These are phyloP conservation scores for Nigrospora osmanthi DNA, from an alignment of 2,329 filamentous ascomycete genomes.

Conservation along the genomic window DNA sequence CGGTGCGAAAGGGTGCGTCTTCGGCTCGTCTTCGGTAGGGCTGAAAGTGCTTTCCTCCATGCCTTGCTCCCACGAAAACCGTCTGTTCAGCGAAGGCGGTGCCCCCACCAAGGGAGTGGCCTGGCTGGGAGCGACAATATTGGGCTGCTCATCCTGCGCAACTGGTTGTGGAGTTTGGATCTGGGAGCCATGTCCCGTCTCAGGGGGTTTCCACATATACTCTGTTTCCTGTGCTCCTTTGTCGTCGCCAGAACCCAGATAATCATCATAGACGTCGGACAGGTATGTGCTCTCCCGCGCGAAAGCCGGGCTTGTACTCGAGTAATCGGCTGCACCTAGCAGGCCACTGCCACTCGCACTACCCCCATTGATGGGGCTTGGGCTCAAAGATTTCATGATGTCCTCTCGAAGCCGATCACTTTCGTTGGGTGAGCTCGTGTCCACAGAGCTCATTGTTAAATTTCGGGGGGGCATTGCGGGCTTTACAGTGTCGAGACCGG, in stretches of 20 bases:
- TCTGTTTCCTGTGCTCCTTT: conserved; percentile 21
- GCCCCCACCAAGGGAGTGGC: conserved; percentile 5
- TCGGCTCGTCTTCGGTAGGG: conserved; percentile 6
- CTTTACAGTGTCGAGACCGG: conserved; percentile 23
- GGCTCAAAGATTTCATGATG: conserved; percentile 62
- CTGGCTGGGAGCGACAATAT: neutral
- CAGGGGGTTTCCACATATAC: conserved; percentile 2
- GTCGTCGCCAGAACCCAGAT: conserved; percentile 48
- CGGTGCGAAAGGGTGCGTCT: neutral
- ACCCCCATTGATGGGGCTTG: conserved; percentile 16
- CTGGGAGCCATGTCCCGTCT: too few species aligned
- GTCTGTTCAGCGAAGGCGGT: conserved; percentile 7
- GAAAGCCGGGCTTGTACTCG: conserved; percentile 8
- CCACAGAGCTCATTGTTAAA: conserved; percentile 38
- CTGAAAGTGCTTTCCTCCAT: conserved; percentile 12
- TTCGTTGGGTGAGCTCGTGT: conserved; percentile 51
- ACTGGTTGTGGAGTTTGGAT: too few species aligned
- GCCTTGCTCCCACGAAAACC: conserved; percentile 36
- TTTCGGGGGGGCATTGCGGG: conserved; percentile 29
- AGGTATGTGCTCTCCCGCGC: conserved; percentile 54
- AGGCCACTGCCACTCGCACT: conserved; percentile 11
- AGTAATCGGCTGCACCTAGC: conserved; percentile 4
- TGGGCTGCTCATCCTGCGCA: too few species aligned
- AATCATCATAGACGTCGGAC: conserved; percentile 59
- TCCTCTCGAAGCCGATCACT: conserved; percentile 67